A percentile compares a stretch with the other conserved stretches of the same genome.
These are phyloP conservation scores for Thielaviopsis ethacetica DNA, from an alignment of 2,329 filamentous ascomycete genomes.

Conservation along the genomic window DNA sequence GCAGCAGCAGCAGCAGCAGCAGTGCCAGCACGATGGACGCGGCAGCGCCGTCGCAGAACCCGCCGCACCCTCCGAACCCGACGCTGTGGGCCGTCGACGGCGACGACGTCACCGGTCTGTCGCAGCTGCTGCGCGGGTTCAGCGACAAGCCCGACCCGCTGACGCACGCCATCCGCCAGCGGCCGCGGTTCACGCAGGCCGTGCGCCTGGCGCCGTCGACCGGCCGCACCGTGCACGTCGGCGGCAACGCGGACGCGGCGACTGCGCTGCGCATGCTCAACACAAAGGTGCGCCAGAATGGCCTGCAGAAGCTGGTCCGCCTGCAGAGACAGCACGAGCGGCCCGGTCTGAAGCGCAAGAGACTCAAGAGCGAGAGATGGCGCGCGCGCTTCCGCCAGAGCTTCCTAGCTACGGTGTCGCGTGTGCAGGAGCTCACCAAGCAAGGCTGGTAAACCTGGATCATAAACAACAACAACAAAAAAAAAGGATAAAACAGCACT, in stretches of 20 bases:
- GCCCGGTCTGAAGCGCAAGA: constrained; percentile 60
- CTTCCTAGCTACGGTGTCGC: constrained; percentile 45
- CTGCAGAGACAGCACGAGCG: constrained; percentile 60
- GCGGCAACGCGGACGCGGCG: constrained; percentile 27
- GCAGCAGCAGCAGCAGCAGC: no score
- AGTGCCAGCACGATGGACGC: not conserved
- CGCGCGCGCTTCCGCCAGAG: constrained; percentile 49
- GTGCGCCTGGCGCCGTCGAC: constrained; percentile 26
- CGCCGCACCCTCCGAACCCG: constrained; percentile 8
- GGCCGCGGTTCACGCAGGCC: constrained; percentile 11
- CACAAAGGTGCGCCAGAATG: constrained; percentile 31
- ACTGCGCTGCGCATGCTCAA: constrained; percentile 28
- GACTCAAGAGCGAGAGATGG: constrained; percentile 54
- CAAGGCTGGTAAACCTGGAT: constrained; percentile 57
- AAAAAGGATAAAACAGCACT: not conserved
- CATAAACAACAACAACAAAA: not conserved
- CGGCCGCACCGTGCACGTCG: constrained; percentile 28
- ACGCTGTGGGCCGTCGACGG: constrained; percentile 8
- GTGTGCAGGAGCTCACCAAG: constrained; percentile 53
- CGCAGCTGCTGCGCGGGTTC: not conserved
- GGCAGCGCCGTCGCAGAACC: not conserved
- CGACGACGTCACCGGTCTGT: constrained; percentile 22
- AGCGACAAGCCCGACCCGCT: not conserved
- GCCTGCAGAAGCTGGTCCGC: constrained; percentile 35
- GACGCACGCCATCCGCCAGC: not conserved